phyloP scores from a whole-genome alignment of 1,284 basidiomycete species.

The Rhodotorula sp. region DNA sequence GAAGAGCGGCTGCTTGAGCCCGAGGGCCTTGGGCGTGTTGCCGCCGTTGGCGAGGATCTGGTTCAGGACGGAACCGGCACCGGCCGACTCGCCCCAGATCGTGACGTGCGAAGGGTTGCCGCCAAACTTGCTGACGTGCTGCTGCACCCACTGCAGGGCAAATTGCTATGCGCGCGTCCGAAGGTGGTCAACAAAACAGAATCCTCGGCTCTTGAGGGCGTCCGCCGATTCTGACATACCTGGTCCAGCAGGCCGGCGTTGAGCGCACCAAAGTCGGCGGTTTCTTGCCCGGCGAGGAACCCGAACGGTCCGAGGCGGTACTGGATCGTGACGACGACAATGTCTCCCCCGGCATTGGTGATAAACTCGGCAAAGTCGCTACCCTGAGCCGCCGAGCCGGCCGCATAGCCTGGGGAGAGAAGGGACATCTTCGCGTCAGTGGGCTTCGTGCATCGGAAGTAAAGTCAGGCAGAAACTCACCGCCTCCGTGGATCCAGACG shows the following conservation, averaged over 20 bases:
- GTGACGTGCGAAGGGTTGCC: background rate
- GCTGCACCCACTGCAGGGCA: constrained; percentile 3
- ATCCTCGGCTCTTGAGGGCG: background rate
- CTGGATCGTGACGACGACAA: constrained; percentile 1
- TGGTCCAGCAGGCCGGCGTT: constrained; percentile 6
- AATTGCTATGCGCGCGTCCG: constrained; percentile 44
- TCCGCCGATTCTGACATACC: background rate
- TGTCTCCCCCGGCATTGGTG: background rate
- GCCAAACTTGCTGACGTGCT: constrained; percentile 6
- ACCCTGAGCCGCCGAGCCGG: background rate
- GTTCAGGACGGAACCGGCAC: constrained; percentile 1
- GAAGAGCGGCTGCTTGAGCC: constrained; percentile 5
- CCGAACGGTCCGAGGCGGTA: constrained; percentile 5
- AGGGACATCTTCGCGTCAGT: background rate
- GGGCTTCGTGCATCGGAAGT: too few species aligned
- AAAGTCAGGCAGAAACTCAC: background rate
- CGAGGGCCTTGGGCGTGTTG: constrained; percentile 8
- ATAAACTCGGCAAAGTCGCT: constrained; percentile 16
- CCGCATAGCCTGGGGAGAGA: background rate
- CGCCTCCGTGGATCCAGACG: constrained; percentile 8
- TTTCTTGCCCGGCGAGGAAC: constrained; percentile 1
- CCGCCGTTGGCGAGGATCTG: constrained; percentile 11
- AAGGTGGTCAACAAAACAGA: background rate
- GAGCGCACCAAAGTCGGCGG: constrained; percentile 1
- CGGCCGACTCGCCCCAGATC: constrained; percentile 4